Percentiles rank a stretch among this genome's conserved stretches.
Conservation (phyloP, 1,284 basidiomycete species). For the Puccinia hordei region DNA sequence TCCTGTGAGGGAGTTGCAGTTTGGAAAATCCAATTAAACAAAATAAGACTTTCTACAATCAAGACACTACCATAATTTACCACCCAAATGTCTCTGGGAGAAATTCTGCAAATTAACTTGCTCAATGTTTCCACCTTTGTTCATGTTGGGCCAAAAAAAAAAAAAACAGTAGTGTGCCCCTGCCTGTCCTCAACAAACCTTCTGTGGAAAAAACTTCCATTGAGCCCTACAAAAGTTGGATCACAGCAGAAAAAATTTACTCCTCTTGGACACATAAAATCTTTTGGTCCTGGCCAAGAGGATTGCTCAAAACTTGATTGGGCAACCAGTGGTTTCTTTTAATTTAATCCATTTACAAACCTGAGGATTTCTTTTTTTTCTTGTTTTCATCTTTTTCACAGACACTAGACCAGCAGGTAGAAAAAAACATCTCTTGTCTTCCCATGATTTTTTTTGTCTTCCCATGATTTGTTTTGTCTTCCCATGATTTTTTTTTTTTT, state of each 20-base stretch:
- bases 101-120: too few species aligned
- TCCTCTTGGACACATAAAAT: slow-evolving; percentile 27
- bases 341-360: background rate
- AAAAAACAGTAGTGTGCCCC: slow-evolving; percentile 27
- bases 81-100: background rate
- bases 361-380: too few species aligned
- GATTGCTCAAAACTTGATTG: slow-evolving; percentile 39
- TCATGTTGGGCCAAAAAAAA: background rate
- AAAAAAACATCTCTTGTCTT: slow-evolving; percentile 14
- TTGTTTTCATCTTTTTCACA: background rate
- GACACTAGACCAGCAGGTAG: slow-evolving; percentile 37
- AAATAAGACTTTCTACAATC: slow-evolving; percentile 22
- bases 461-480: slow-evolving; percentile 37
- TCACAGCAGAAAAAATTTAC: slow-evolving; percentile 25
- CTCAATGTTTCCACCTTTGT: background rate
- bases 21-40: slow-evolving; percentile 43
- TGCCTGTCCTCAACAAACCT: slow-evolving; percentile 45
- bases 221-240: slow-evolving; percentile 31
- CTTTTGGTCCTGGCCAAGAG: slow-evolving; percentile 41
- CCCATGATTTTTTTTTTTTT: slow-evolving; percentile 46
- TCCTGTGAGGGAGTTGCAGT: slow-evolving; percentile 25
- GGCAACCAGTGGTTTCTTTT: background rate
- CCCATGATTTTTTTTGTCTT: slow-evolving; percentile 42
- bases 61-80: slow-evolving; percentile 28
- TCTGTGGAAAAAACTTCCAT: slow-evolving; percentile 30